A percentile compares a stretch with the other conserved stretches of the same genome.
Evolutionary conservation across 305 asterid genomes (phyloP).

Genomic region (Caryopteris hybrid): DNA sequence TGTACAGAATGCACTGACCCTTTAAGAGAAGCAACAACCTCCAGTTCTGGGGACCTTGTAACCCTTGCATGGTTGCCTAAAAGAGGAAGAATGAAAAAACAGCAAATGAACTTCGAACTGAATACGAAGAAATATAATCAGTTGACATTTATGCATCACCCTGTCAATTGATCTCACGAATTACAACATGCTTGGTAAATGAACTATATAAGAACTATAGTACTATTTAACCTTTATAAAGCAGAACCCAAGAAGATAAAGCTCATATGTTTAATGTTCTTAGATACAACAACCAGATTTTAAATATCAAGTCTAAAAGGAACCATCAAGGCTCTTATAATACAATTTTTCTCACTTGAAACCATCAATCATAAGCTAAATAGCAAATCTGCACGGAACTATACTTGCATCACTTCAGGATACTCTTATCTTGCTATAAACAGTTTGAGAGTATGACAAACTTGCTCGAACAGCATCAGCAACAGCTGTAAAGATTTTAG

Average conservation of each 20-base stretch:
- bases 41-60: conserved; percentile 98
- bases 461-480: not conserved
- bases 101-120: not conserved
- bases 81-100: conserved; percentile 11
- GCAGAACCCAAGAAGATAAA: not conserved
- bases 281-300: not conserved
- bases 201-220: not conserved
- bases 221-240: not conserved
- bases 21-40: conserved; percentile 82
- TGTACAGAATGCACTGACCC: conserved; percentile 93
- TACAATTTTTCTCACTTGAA: not conserved
- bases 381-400: not conserved
- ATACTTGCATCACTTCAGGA: not conserved
- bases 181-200: conserved; percentile 7
- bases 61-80: conserved; percentile 97
- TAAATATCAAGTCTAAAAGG: not conserved
- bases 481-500: too few species aligned
- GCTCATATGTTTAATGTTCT: not conserved
- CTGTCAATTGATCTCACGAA: conserved; percentile 7
- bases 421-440: not conserved
- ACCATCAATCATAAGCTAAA: not conserved
- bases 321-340: not conserved
- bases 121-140: not conserved
- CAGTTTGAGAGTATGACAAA: not conserved
- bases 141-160: conserved; percentile 10